A percentile compares a stretch with the other conserved stretches of the same genome.
phyloP scores from a whole-genome alignment of 2,329 filamentous ascomycete species.

The Clonostachys chloroleuca region DNA sequence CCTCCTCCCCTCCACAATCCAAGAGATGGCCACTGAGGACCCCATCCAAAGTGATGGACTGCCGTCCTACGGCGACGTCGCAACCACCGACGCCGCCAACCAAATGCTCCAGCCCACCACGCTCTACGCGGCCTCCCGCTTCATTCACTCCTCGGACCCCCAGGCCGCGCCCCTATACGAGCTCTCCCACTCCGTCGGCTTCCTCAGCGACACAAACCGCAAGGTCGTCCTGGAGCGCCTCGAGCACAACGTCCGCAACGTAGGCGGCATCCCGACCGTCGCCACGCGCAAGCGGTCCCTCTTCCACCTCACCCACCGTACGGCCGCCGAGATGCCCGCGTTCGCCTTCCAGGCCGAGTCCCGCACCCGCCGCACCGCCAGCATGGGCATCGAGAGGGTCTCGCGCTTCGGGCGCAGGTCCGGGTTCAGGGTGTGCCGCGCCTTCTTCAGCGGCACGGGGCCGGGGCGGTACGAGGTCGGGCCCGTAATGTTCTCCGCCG shows the following conservation, averaged over 20 bases:
- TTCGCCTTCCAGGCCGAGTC: conserved; percentile 25
- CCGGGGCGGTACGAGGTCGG: conserved; percentile 11
- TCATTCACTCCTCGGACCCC: conserved; percentile 21
- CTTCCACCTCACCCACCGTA: conserved; percentile 26
- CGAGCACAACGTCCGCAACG: conserved; percentile 16
- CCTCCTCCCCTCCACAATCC: no score
- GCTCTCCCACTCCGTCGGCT: conserved; percentile 24
- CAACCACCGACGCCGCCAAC: no score
- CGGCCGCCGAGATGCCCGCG: conserved; percentile 13
- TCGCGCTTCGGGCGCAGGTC: conserved; percentile 10
- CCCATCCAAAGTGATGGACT: conserved; percentile 4
- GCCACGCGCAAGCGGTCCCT: conserved; percentile 21
- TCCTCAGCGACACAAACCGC: conserved; percentile 21
- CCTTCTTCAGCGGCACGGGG: conserved; percentile 7
- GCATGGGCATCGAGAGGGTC: conserved; percentile 16
- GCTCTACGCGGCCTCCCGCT: conserved; percentile 22
- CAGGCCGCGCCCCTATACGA: conserved; percentile 24
- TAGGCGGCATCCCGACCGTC: conserved; percentile 13
- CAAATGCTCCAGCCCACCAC: conserved; percentile 18
- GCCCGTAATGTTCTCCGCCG: conserved; percentile 19
- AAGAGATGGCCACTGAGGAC: conserved; percentile 8
- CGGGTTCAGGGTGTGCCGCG: conserved; percentile 21
- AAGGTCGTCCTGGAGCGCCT: conserved; percentile 21
- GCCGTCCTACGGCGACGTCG: background rate
- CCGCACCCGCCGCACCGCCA: conserved; percentile 16